Percentiles rank a stretch among this genome's conserved stretches.
phyloP scores from a whole-genome alignment of 2,329 filamentous ascomycete species.

The Tolypocladium ovalisporum region DNA sequence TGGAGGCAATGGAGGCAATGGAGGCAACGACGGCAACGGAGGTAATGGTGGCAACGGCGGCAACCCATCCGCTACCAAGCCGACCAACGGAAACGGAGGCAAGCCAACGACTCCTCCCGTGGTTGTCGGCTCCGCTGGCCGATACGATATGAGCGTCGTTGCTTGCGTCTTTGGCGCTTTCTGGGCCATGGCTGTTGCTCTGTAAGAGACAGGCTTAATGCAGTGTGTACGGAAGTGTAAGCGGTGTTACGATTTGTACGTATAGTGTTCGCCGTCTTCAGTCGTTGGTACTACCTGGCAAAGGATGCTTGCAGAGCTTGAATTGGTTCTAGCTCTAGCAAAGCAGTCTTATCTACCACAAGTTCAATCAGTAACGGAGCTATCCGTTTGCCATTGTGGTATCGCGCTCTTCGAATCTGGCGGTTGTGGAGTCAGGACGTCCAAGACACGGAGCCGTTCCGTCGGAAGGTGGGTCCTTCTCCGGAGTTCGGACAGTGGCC shows the following conservation, averaged over 20 bases:
- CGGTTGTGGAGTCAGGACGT: not conserved
- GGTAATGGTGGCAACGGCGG: not conserved
- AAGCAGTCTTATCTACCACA: not conserved
- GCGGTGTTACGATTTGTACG: not conserved
- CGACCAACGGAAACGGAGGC: not conserved
- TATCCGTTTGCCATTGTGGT: not conserved
- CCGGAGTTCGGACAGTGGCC: not conserved
- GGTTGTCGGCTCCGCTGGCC: conserved; percentile 6
- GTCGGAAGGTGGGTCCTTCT: not conserved
- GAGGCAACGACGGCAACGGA: not conserved
- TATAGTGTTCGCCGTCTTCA: not conserved
- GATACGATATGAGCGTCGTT: conserved; percentile 12
- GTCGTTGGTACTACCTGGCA: not conserved
- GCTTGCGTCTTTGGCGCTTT: conserved; percentile 11
- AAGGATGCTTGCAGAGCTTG: not conserved
- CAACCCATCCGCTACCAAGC: not conserved
- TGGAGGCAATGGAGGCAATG: not conserved
- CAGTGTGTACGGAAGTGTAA: not conserved
- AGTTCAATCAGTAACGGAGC: not conserved
- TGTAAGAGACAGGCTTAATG: conserved; percentile 5
- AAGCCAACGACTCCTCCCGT: conserved; percentile 3
- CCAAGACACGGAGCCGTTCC: not conserved
- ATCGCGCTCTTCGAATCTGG: not conserved
- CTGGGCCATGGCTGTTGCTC: conserved; percentile 11
- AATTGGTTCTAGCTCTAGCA: not conserved